Evolutionary conservation across 768 basidiomycete genomes (phyloP).

Genomic region (Tricholoma bakamatsutake): DNA sequence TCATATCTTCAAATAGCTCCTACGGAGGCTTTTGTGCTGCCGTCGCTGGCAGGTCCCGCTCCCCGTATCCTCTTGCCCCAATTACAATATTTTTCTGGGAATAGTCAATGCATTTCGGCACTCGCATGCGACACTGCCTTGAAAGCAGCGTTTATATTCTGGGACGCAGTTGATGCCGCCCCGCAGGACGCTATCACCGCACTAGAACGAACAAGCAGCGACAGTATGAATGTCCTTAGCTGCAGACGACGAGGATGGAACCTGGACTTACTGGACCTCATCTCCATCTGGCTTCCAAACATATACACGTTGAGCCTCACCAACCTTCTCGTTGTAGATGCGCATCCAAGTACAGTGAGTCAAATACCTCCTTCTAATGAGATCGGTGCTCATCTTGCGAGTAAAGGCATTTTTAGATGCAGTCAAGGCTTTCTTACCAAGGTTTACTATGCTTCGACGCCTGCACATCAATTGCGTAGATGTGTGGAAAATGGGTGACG

Average conservation of each 20-base stretch:
- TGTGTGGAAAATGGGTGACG: slow-evolving; percentile 23
- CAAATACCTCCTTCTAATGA: not conserved
- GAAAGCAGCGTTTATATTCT: slow-evolving; percentile 31
- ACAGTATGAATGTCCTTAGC: slow-evolving; percentile 28
- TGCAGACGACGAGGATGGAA: slow-evolving; percentile 36
- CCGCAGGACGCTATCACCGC: slow-evolving; percentile 25
- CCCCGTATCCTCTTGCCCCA: slow-evolving; percentile 20
- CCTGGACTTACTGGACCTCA: slow-evolving; percentile 28
- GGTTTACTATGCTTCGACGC: slow-evolving; percentile 27
- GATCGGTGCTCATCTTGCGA: not conserved
- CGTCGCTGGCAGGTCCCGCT: not conserved
- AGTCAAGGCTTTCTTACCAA: slow-evolving; percentile 20
- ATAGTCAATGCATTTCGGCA: slow-evolving; percentile 24
- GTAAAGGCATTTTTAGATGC: slow-evolving; percentile 21
- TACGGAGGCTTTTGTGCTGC: slow-evolving; percentile 16
- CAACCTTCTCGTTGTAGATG: slow-evolving; percentile 30
- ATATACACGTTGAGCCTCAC: slow-evolving; percentile 28
- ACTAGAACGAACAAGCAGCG: slow-evolving; percentile 26
- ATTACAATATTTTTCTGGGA: slow-evolving; percentile 32
- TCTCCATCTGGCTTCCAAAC: slow-evolving; percentile 27
- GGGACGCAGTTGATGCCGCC: slow-evolving; percentile 26
- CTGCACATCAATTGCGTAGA: slow-evolving; percentile 28
- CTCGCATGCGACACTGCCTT: slow-evolving; percentile 22
- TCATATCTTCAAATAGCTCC: slow-evolving; percentile 30
- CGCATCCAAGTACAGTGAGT: slow-evolving; percentile 25